These are phyloP conservation scores for Infundibulicybe gibba DNA, from an alignment of 768 basidiomycete species.

Conservation along the genomic window DNA sequence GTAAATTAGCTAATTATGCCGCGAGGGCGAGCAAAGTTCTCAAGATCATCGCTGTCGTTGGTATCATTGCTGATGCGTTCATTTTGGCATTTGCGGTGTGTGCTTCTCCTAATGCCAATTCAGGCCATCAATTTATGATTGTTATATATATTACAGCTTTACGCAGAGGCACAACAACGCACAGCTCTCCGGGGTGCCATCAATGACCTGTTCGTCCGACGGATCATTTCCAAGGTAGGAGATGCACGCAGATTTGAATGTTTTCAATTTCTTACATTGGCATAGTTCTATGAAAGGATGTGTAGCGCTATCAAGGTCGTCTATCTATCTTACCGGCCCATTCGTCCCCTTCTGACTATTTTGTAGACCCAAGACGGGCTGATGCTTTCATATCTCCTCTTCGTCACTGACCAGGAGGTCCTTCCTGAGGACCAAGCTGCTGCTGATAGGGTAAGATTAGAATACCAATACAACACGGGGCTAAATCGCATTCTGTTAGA, in stretches of 20 bases:
- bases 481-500: too few relatives aligned
- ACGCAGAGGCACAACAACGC: slow-evolving; percentile 2
- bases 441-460: slow-evolving; percentile 1
- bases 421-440: slow-evolving; percentile 6
- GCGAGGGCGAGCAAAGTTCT: slow-evolving; percentile 1
- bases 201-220: slow-evolving; percentile 1
- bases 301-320: too few relatives aligned
- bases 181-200: slow-evolving; percentile 1
- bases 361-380: too few relatives aligned
- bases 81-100: slow-evolving; percentile 4
- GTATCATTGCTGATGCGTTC: slow-evolving; percentile 4
- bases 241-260: background rate
- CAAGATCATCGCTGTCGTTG: slow-evolving; percentile 4
- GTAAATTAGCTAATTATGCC: background rate
- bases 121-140: too few relatives aligned
- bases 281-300: too few relatives aligned
- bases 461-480: too few relatives aligned
- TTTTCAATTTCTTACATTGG: background rate
- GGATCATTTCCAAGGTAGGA: slow-evolving; percentile 4
- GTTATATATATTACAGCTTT: background rate
- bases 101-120: background rate
- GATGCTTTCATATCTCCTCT: too few relatives aligned
- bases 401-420: too few relatives aligned
- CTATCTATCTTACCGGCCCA: background rate
- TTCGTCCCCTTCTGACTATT: slow-evolving; percentile 1